Conservation (phyloP, 257 asterid species). For the Primulina tabacum region DNA sequence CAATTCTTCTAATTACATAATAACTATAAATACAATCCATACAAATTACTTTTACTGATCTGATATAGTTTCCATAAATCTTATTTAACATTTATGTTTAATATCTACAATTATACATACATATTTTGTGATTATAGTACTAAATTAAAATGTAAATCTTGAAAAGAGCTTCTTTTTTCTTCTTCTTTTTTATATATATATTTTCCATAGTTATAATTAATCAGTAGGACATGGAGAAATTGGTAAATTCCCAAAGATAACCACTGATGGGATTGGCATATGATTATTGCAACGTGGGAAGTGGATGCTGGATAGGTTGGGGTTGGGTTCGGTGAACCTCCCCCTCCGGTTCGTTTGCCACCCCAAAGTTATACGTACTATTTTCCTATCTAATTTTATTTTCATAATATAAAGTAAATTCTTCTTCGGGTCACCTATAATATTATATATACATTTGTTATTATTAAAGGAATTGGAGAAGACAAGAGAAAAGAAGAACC, state of each 20-base stretch:
- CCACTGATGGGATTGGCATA: not conserved
- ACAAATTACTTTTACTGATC: no score
- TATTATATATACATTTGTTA: not conserved
- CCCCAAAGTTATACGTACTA: not conserved
- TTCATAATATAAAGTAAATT: not conserved
- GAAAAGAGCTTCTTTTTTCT: no score
- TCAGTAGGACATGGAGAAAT: not conserved
- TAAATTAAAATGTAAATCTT: no score
- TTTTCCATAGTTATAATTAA: no score
- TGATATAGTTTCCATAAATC: no score
- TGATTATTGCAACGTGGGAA: conserved; percentile 25
- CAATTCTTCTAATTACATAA: no score
- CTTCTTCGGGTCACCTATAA: not conserved
- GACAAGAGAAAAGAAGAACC: not conserved
- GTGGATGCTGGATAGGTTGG: conserved; percentile 70
- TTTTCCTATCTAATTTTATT: not conserved
- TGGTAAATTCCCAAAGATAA: conserved; percentile 6
- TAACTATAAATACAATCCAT: no score
- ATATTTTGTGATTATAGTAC: no score
- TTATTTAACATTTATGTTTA: no score
- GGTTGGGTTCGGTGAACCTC: conserved; percentile 66
- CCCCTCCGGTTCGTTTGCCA: not conserved
- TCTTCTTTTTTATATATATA: no score
- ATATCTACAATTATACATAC: no score
- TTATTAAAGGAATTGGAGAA: not conserved